These are phyloP conservation scores for Mikania micrantha DNA, from an alignment of 129 eudicot species.

Conservation along the genomic window DNA sequence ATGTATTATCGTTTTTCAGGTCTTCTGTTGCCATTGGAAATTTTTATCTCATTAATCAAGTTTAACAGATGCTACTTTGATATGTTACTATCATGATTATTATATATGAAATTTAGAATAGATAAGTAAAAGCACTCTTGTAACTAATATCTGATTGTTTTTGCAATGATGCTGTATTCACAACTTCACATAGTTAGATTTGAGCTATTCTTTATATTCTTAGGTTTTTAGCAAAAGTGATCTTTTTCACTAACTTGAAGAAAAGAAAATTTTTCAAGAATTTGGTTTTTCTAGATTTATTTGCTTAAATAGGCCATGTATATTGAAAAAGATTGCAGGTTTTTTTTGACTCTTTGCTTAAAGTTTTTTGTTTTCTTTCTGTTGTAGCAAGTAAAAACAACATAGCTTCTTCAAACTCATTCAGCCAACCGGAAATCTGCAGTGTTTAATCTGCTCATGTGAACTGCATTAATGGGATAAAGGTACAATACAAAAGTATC, in stretches of 20 bases:
- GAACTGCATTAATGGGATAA: conserved; percentile 3
- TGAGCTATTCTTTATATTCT: neutral
- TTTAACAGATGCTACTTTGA: neutral
- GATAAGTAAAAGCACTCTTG: neutral
- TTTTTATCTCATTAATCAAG: neutral
- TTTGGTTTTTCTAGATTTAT: neutral
- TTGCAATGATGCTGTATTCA: neutral
- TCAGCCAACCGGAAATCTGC: neutral
- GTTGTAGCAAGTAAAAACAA: conserved; percentile 6
- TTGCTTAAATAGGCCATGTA: neutral
- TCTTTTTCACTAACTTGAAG: neutral
- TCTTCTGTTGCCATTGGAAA: neutral
- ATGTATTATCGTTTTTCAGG: neutral
- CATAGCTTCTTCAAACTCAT: conserved; percentile 5
- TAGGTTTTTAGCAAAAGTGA: neutral
- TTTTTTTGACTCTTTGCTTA: neutral
- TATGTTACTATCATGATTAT: neutral
- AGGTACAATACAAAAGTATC: conserved; percentile 14
- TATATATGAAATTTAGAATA: neutral
- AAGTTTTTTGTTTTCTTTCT: conserved; percentile 3
- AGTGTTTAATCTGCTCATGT: neutral
- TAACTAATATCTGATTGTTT: neutral
- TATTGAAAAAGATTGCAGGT: neutral
- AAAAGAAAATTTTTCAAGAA: neutral
- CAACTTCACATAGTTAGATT: neutral